Evolutionary conservation across 2,329 filamentous ascomycete genomes (phyloP).

Genomic region (Dothideomycetes sp.): DNA sequence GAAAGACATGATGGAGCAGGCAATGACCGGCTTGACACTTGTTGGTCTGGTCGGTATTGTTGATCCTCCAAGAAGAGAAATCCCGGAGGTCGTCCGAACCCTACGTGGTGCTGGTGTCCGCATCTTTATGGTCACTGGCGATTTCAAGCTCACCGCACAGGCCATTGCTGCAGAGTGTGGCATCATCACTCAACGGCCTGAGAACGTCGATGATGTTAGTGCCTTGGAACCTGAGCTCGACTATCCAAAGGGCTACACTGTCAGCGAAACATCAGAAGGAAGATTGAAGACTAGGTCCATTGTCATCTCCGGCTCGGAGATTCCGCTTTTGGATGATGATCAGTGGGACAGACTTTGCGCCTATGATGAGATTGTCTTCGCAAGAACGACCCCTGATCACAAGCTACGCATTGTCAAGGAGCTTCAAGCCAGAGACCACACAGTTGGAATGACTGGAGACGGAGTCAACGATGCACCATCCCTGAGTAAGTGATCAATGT

Average conservation of each 20-base stretch:
- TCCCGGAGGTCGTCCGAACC: conserved; percentile 47
- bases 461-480: conserved; percentile 42
- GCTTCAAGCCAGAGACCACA: conserved; percentile 50
- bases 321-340: conserved; percentile 52
- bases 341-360: conserved; percentile 57
- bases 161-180: conserved; percentile 64
- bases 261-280: background rate
- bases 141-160: conserved; percentile 63
- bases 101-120: conserved; percentile 59
- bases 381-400: conserved; percentile 65
- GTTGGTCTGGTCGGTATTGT: conserved; percentile 49
- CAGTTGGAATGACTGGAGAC: conserved; percentile 44
- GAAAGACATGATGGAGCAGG: conserved; percentile 45
- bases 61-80: conserved; percentile 50
- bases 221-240: conserved; percentile 32
- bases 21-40: conserved; percentile 45
- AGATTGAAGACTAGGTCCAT: conserved; percentile 33
- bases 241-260: conserved; percentile 7
- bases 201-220: conserved; percentile 41
- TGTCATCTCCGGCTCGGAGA: conserved; percentile 53
- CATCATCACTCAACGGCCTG: conserved; percentile 48
- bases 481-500: conserved; percentile 23
- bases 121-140: conserved; percentile 76
- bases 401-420: conserved; percentile 71
- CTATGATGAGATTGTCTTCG: conserved; percentile 67